These are phyloP conservation scores for Cladochytrium tenue DNA, from an alignment of 371 early-diverging fungal genomes.

Conservation along the genomic window DNA sequence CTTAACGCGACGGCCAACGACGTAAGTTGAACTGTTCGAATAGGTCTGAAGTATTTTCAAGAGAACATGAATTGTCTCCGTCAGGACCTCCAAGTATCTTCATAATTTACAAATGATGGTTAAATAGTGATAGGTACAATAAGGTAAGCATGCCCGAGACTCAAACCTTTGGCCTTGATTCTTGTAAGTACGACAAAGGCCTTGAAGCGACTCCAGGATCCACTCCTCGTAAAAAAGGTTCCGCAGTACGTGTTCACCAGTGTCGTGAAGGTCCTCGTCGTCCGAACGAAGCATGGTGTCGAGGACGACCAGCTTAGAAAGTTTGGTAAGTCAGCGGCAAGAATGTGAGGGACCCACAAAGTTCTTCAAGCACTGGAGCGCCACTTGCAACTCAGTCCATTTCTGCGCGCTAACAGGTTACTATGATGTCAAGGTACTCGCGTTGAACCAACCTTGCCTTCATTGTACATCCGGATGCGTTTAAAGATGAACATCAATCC, in stretches of 20 bases:
- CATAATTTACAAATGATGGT: constrained; percentile 1
- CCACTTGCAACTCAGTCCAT: constrained; percentile 57
- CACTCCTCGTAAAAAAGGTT: constrained; percentile 72
- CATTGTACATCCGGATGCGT: constrained; percentile 50
- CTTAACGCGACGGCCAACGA: constrained; percentile 50
- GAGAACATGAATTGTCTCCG: constrained; percentile 60
- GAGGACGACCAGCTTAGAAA: constrained; percentile 50
- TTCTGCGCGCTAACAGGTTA: constrained; percentile 22
- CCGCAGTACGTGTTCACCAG: constrained; percentile 67
- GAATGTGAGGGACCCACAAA: constrained; percentile 43
- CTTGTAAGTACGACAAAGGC: constrained; percentile 48
- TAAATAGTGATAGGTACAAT: no score
- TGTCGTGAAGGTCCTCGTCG: constrained; percentile 56
- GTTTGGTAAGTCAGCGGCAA: background rate
- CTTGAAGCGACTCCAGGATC: constrained; percentile 60
- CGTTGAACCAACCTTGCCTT: constrained; percentile 46
- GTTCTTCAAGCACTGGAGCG: constrained; percentile 65
- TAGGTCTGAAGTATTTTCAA: constrained; percentile 64
- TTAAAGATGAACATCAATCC: constrained; percentile 53
- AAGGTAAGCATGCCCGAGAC: background rate
- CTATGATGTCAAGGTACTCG: constrained; percentile 8
- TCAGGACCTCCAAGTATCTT: constrained; percentile 61
- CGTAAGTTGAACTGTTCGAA: constrained; percentile 53
- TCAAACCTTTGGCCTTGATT: constrained; percentile 51
- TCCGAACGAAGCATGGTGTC: constrained; percentile 53